These are phyloP conservation scores for Pelargonium nanum DNA, from an alignment of 345 rosid genomes.

Conservation along the genomic window DNA sequence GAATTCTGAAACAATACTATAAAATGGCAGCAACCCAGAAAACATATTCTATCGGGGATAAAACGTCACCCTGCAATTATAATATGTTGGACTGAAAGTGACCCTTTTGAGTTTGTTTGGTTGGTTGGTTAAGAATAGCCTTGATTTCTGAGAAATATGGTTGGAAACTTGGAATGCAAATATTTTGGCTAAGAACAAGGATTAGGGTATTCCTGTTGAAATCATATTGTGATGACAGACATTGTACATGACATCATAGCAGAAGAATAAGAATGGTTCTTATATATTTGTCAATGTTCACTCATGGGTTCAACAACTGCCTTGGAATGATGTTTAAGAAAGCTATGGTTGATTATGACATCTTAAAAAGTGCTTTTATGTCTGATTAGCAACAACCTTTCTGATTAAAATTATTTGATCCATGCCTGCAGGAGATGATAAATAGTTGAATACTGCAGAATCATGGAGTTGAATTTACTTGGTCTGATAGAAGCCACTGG, in stretches of 20 bases:
- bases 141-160: too few species aligned
- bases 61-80: constrained; percentile 15
- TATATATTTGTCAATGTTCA: too few species aligned
- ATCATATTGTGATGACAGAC: not conserved
- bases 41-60: not conserved
- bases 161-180: not conserved
- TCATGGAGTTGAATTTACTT: not conserved
- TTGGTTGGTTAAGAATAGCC: too few species aligned
- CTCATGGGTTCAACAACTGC: not conserved
- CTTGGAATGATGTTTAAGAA: not conserved
- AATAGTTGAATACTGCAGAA: not conserved
- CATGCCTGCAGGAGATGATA: too few species aligned
- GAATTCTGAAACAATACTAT: not conserved
- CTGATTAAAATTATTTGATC: too few species aligned
- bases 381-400: too few species aligned
- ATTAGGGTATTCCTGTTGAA: not conserved
- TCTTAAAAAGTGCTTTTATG: not conserved
- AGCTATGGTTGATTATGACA: not conserved
- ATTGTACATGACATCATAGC: too few species aligned
- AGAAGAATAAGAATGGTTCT: too few species aligned
- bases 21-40: not conserved
- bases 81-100: constrained; percentile 7
- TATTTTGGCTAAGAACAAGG: not conserved
- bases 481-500: too few species aligned
- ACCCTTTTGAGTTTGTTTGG: not conserved